phyloP scores from a whole-genome alignment of 208 protist species.

The Crithidia mellificae region DNA sequence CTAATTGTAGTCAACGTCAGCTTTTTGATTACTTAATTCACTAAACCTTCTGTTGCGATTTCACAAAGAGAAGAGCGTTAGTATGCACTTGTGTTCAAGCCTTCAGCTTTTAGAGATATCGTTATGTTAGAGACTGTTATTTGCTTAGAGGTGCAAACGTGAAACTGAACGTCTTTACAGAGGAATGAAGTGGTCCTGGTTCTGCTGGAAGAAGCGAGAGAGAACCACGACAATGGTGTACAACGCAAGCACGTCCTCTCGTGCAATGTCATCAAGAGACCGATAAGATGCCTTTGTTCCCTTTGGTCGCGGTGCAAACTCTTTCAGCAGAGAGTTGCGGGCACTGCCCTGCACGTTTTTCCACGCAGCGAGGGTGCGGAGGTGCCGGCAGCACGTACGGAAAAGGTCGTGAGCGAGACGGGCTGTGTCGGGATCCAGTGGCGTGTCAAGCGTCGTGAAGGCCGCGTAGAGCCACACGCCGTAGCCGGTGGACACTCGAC shows the following conservation, averaged over 20 bases:
- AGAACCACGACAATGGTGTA: constrained; percentile 75
- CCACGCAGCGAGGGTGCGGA: constrained; percentile 56
- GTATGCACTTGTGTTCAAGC: too few relatives aligned
- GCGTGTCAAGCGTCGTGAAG: constrained; percentile 65
- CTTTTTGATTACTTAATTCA: too few relatives aligned
- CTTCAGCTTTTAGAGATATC: too few relatives aligned
- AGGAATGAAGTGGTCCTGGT: constrained; percentile 80
- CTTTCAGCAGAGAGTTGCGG: constrained; percentile 46
- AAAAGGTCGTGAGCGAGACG: constrained; percentile 74
- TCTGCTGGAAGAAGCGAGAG: constrained; percentile 78
- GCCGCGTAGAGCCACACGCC: constrained; percentile 71
- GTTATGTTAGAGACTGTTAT: too few relatives aligned
- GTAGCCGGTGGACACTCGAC: constrained; percentile 39
- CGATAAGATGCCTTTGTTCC: constrained; percentile 33
- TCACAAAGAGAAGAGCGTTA: too few relatives aligned
- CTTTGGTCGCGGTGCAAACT: constrained; percentile 19
- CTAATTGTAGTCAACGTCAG: too few relatives aligned
- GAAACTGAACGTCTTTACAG: constrained; percentile 28
- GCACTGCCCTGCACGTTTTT: constrained; percentile 42
- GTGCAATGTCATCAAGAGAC: constrained; percentile 43
- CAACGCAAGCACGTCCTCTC: constrained; percentile 68
- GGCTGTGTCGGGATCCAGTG: constrained; percentile 80
- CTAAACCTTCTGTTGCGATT: too few relatives aligned
- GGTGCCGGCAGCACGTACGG: constrained; percentile 59
- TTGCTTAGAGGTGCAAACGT: too few relatives aligned